These are phyloP conservation scores for Pyrus bretschneideri DNA, from an alignment of 306 rosid species.

Conservation along the genomic window DNA sequence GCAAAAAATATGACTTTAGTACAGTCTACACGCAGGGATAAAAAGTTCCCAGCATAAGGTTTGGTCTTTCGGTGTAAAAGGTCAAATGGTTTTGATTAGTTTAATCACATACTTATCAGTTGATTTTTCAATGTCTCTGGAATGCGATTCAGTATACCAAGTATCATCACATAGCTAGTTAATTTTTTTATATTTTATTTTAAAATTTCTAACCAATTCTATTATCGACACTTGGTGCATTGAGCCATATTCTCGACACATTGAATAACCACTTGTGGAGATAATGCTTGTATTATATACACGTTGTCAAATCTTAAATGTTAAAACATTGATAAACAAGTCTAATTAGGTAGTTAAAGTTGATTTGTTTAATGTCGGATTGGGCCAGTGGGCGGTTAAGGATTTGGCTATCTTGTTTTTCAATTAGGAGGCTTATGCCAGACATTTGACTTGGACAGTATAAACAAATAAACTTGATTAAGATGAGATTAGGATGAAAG, in stretches of 20 bases:
- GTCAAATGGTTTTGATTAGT: constrained; percentile 8
- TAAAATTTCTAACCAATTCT: too few relatives aligned
- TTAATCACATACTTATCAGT: background rate
- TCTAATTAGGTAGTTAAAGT: constrained; percentile 13
- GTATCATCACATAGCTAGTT: too few relatives aligned
- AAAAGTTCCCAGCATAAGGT: background rate
- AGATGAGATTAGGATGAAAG: constrained; percentile 10
- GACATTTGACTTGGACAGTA: constrained; percentile 22
- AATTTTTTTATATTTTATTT: too few relatives aligned
- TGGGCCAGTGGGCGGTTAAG: constrained; percentile 28
- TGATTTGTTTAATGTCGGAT: constrained; percentile 23
- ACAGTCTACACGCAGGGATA: too few relatives aligned
- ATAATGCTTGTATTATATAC: too few relatives aligned
- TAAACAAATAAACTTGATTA: background rate
- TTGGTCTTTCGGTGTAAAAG: constrained; percentile 13
- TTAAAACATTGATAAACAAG: background rate
- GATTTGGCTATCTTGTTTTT: background rate
- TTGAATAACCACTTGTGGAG: too few relatives aligned
- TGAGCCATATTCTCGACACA: accelerated
- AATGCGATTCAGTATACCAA: accelerated
- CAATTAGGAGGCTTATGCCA: background rate
- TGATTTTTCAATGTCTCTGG: background rate
- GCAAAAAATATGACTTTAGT: background rate
- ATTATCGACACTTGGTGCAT: too few relatives aligned
- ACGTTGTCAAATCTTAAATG: too few relatives aligned